Conservation (phyloP, 176 grass and related monocot genomes). For the sorghum (Sorghum bicolor) region Sorghum_bicolor_NCBIv3 NC_012870.2:77212501-77213000, state of each 20-base stretch:
- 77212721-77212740: slow-evolving; percentile 38
- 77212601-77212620: background rate
- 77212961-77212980: background rate
- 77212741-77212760: slow-evolving; percentile 36
- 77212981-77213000: background rate
- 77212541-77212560: background rate
- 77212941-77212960: background rate
- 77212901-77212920: too few relatives aligned
- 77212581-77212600: background rate
- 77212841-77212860: background rate
- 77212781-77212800: slow-evolving; percentile 30
- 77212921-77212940: background rate
- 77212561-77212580: background rate
- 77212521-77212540: background rate
- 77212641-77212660: slow-evolving; percentile 66
- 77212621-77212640: slow-evolving; percentile 74
- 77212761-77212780: slow-evolving; percentile 43
- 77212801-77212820: slow-evolving; percentile 20
- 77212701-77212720: slow-evolving; percentile 77
- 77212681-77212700: slow-evolving; percentile 63
- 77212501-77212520: background rate
- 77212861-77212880: background rate
- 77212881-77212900: background rate
- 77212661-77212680: slow-evolving; percentile 85
- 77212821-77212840: background rate